These are phyloP conservation scores for Saccharomyces pastorianus DNA, from an alignment of 1,139 yeast species.

Conservation along the genomic window DNA sequence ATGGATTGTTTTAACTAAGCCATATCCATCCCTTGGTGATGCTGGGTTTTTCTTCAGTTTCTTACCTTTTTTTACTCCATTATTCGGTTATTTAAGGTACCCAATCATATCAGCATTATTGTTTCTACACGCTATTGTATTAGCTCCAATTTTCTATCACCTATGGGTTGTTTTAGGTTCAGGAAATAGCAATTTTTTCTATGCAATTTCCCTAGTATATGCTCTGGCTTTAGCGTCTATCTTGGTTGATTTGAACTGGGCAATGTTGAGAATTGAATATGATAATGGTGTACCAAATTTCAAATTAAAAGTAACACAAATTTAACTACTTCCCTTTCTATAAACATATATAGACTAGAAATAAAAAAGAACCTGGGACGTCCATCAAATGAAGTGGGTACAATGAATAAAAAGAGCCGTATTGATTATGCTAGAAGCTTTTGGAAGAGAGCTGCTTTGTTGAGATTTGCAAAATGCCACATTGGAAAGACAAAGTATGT, in stretches of 20 bases:
- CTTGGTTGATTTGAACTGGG: conserved; percentile 77
- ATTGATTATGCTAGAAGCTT: not conserved
- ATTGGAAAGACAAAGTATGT: no score
- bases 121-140: conserved; percentile 43
- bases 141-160: conserved; percentile 86
- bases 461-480: no score
- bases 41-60: conserved; percentile 60
- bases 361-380: not conserved
- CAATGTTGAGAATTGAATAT: conserved; percentile 63
- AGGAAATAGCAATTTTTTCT: conserved; percentile 92
- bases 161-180: conserved; percentile 93
- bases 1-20: conserved; percentile 64
- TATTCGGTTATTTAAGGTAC: conserved; percentile 39
- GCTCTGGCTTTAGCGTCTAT: conserved; percentile 63
- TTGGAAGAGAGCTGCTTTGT: no score
- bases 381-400: not conserved
- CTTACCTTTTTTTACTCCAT: conserved; percentile 47
- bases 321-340: conserved; percentile 11
- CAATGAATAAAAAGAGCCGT: not conserved
- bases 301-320: conserved; percentile 30
- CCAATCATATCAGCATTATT: conserved; percentile 38
- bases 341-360: not conserved
- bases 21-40: conserved; percentile 88
- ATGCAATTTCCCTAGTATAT: conserved; percentile 82
- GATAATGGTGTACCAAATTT: conserved; percentile 34